phyloP scores from a whole-genome alignment of 305 asterid species.

The Solanum hybrid region DNA sequence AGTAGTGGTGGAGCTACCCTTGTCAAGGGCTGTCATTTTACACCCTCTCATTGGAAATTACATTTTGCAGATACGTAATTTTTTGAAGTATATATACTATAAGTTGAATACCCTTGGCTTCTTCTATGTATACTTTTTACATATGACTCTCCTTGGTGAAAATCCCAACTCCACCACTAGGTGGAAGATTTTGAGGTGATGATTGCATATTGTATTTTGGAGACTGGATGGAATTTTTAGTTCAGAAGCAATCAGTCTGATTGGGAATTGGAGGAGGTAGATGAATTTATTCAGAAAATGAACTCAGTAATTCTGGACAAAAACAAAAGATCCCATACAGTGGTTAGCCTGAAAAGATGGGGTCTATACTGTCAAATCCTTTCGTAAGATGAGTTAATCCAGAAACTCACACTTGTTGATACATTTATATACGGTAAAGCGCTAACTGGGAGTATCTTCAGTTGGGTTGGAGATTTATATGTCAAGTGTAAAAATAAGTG shows the following conservation, averaged over 20 bases:
- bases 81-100: background rate
- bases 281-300: background rate
- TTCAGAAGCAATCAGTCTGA: background rate
- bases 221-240: background rate
- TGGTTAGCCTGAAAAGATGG: background rate
- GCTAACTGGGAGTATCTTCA: background rate
- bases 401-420: background rate
- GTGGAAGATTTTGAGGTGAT: background rate
- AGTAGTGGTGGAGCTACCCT: background rate
- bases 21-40: background rate
- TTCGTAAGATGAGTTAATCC: background rate
- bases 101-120: background rate
- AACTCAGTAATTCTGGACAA: background rate
- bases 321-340: background rate
- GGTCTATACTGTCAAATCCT: background rate
- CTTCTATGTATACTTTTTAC: background rate
- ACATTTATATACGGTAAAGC: background rate
- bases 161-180: background rate
- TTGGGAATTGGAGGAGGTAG: background rate
- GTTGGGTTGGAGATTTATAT: background rate
- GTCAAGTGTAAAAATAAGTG: background rate
- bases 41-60: background rate
- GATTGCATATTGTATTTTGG: background rate
- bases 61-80: background rate
- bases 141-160: background rate